These are phyloP conservation scores for Taiwanofungus camphoratus DNA, from an alignment of 1,284 basidiomycete genomes.

Conservation along the genomic window DNA sequence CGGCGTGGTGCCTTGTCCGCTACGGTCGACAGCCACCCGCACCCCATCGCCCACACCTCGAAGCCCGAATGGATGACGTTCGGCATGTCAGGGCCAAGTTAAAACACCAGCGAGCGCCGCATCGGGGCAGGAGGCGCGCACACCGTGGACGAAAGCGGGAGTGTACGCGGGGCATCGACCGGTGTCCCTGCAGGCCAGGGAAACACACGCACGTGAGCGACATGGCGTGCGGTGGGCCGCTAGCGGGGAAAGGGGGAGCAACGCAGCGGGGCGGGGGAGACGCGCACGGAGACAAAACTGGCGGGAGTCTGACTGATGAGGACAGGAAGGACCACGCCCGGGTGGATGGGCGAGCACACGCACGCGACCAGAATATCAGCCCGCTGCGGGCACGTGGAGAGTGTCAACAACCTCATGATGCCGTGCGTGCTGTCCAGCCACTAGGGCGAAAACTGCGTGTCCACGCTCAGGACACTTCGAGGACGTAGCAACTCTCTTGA, in stretches of 20 bases:
- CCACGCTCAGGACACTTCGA: too few relatives aligned
- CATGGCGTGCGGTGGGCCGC: background rate
- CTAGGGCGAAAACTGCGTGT: too few relatives aligned
- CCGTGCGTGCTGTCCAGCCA: too few relatives aligned
- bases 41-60: conserved; percentile 61
- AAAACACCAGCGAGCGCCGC: background rate
- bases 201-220: background rate
- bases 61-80: conserved; percentile 64
- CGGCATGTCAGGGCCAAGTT: conserved; percentile 23
- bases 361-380: conserved; percentile 60
- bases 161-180: conserved; percentile 66
- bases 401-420: too few relatives aligned
- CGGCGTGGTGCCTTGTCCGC: conserved; percentile 39
- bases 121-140: conserved; percentile 25
- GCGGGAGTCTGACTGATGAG: conserved; percentile 57
- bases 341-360: conserved; percentile 55
- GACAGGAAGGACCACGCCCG: conserved; percentile 60
- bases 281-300: conserved; percentile 47
- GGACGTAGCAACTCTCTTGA: too few relatives aligned
- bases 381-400: too few relatives aligned
- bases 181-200: too few relatives aligned
- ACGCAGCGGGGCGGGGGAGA: background rate
- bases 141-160: too few relatives aligned
- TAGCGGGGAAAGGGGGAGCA: background rate
- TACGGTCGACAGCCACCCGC: conserved; percentile 64